Conservation (phyloP, 2,329 filamentous ascomycete genomes). For the Hirsutella thompsonii region DNA sequence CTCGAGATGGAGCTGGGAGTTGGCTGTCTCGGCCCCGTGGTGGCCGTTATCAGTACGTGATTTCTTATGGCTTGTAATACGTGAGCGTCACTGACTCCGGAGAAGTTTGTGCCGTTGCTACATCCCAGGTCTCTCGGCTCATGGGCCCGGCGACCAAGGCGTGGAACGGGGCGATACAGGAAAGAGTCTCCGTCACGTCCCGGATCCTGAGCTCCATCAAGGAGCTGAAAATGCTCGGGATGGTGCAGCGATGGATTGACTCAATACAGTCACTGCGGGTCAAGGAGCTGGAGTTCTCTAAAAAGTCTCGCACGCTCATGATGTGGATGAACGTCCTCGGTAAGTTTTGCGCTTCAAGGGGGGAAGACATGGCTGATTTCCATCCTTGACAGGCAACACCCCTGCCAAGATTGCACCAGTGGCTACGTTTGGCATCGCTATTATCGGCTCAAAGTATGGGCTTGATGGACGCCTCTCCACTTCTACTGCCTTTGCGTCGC, state of each 20-base stretch:
- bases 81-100: background rate
- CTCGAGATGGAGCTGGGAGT: slow-evolving; percentile 30
- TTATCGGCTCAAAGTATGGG: slow-evolving; percentile 2
- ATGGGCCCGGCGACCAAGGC: slow-evolving; percentile 6
- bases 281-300: slow-evolving; percentile 9
- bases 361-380: too few species aligned
- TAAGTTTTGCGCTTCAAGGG: too few species aligned
- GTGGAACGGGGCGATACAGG: slow-evolving; percentile 16
- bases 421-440: slow-evolving; percentile 10
- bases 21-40: slow-evolving; percentile 30
- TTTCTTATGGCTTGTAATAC: background rate
- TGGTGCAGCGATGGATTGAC: slow-evolving; percentile 6
- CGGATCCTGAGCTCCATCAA: slow-evolving; percentile 16
- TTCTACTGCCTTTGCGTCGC: slow-evolving; percentile 10
- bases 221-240: slow-evolving; percentile 19
- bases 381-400: slow-evolving; percentile 3
- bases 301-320: slow-evolving; percentile 10
- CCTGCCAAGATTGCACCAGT: slow-evolving; percentile 7
- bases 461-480: background rate
- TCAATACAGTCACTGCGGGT: slow-evolving; percentile 7
- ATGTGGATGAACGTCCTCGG: slow-evolving; percentile 10
- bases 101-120: slow-evolving; percentile 6
- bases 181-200: slow-evolving; percentile 13
- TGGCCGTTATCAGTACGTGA: slow-evolving; percentile 13
- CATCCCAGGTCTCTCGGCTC: slow-evolving; percentile 2